These are phyloP conservation scores for Saturnispora gosingensis DNA, from an alignment of 805 yeast genomes.

Conservation along the genomic window DNA sequence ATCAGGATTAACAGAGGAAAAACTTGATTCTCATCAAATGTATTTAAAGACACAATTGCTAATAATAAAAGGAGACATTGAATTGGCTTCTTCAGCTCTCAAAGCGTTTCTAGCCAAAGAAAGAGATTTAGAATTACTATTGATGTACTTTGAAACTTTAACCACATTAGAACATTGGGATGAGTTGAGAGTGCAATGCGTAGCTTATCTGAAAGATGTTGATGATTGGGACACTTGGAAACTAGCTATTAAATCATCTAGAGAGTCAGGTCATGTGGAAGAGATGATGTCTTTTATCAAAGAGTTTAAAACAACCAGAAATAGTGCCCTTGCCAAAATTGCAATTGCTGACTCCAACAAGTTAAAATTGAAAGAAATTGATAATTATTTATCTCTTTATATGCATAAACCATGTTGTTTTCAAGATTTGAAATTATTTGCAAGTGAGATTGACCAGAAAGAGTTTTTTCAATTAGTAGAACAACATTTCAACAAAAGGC, in stretches of 20 bases:
- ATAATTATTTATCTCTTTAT: slow-evolving; percentile 36
- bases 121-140: slow-evolving; percentile 55
- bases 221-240: slow-evolving; percentile 80
- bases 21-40: slow-evolving; percentile 56
- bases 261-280: slow-evolving; percentile 26
- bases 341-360: slow-evolving; percentile 24
- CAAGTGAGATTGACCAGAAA: neutral
- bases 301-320: slow-evolving; percentile 37
- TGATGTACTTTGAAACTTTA: slow-evolving; percentile 43
- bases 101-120: slow-evolving; percentile 28
- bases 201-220: slow-evolving; percentile 37
- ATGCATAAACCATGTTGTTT: slow-evolving; percentile 57
- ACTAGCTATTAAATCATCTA: slow-evolving; percentile 38
- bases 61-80: slow-evolving; percentile 27
- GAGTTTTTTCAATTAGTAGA: slow-evolving; percentile 8
- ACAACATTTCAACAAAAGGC: slow-evolving; percentile 6
- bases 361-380: slow-evolving; percentile 11
- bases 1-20: slow-evolving; percentile 28
- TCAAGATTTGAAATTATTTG: slow-evolving; percentile 40
- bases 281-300: slow-evolving; percentile 27
- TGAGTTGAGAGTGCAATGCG: slow-evolving; percentile 32
- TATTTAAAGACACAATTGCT: slow-evolving; percentile 49
- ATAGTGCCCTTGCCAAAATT: slow-evolving; percentile 45
- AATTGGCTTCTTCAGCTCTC: slow-evolving; percentile 27
- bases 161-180: slow-evolving; percentile 34